Base-by-base conservation (phyloP, 345 rosid genomes). In the Fremontodendron californicum region DNA sequence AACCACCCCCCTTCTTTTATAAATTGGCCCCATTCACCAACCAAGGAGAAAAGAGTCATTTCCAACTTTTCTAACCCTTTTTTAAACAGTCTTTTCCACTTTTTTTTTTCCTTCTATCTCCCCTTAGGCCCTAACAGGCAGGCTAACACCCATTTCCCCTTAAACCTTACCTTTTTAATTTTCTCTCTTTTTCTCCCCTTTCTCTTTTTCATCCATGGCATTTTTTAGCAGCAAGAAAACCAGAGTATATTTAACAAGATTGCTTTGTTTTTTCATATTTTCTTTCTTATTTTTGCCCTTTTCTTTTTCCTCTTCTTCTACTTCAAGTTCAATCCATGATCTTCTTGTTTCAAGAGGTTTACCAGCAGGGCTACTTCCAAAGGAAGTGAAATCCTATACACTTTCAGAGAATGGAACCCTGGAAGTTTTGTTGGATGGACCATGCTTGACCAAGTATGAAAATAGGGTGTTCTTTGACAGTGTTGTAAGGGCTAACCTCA, bases 361-460 rank as follows among this genome's bases (percentile, higher is more conserved):
- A 58, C 98, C 98, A 5, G 90, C 91, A 0, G 98, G 98, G 35
- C 88, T 94, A 0, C 76, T 94, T 18, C 98, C 98, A 0, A 87
- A 84, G 77, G 97, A 88, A 52, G 96, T 96, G 71, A 91, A 85
- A 64, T 93, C 94, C 33, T 96, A 83, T 82, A 73, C 81, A 7
- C 79, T 96, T 42, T 71, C 88, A 52, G 80, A 80, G 10, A 79
- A 88, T 74, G 99, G 98, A n/a, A 80, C 77, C 16, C 89, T 96
- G 0, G 94, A 96, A 88, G 97, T 96, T 31, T 81, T 74, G 73
- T 90, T 96, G 3, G 91, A 85, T 7, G 91, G 87, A 3, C 99
- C 99, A 2, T 95, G 99, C 81, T 72, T 89, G 42, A 85, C 99
- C 9, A 85, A 85, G 73, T 91, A 77, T 25, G 99, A 93, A 76